phyloP scores from a whole-genome alignment of 2,329 filamentous ascomycete genomes.

The Pseudocercospora vitis region DNA sequence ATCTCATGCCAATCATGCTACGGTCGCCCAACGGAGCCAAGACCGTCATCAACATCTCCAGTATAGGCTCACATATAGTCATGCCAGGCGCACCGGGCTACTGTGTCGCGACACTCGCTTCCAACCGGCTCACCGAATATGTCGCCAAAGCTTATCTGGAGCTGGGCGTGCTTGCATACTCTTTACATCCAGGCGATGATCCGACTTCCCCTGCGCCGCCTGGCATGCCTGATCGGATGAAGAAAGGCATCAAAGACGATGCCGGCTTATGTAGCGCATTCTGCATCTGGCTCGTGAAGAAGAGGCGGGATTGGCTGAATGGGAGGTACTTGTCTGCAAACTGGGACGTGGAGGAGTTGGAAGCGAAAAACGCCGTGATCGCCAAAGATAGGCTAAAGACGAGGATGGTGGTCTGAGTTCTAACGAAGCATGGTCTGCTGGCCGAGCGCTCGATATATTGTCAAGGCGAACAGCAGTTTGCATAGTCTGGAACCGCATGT shows the following conservation, averaged over 20 bases:
- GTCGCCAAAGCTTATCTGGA: slow-evolving; percentile 35
- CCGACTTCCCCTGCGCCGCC: slow-evolving; percentile 33
- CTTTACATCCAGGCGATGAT: slow-evolving; percentile 38
- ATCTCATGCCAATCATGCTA: slow-evolving; percentile 23
- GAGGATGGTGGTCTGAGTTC: slow-evolving; percentile 24
- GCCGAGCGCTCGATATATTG: too few species aligned
- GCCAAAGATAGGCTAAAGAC: slow-evolving; percentile 39
- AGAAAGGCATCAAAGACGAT: slow-evolving; percentile 27
- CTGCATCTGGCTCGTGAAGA: slow-evolving; percentile 36
- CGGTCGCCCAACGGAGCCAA: neutral
- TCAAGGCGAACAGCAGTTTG: slow-evolving; percentile 4
- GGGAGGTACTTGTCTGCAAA: slow-evolving; percentile 40
- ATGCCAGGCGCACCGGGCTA: slow-evolving; percentile 35
- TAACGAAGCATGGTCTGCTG: too few species aligned
- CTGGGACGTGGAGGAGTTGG: slow-evolving; percentile 44
- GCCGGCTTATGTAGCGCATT: slow-evolving; percentile 29
- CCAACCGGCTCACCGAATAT: slow-evolving; percentile 37
- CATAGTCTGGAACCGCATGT: too few species aligned
- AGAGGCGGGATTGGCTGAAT: slow-evolving; percentile 40
- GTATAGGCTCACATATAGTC: slow-evolving; percentile 32
- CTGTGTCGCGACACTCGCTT: slow-evolving; percentile 38
- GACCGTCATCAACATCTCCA: slow-evolving; percentile 36
- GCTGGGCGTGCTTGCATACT: slow-evolving; percentile 31
- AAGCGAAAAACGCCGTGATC: slow-evolving; percentile 37
- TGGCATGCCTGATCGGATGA: slow-evolving; percentile 35